phyloP scores from a whole-genome alignment of 331 rosid species.

The Telfairia occidentalis region DNA sequence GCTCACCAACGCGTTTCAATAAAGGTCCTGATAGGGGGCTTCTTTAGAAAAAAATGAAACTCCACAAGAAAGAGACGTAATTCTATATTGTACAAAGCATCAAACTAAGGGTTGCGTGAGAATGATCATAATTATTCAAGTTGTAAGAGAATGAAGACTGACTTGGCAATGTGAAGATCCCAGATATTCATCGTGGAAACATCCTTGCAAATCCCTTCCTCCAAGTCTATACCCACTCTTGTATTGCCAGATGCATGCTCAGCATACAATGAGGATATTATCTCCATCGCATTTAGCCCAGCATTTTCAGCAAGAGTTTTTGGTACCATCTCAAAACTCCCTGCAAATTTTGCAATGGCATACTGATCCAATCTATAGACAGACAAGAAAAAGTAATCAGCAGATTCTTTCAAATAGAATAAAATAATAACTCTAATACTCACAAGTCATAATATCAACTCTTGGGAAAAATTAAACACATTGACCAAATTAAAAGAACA shows the following conservation, averaged over 20 bases:
- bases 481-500: not conserved
- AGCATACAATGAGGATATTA: conserved; percentile 81
- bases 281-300: conserved; percentile 90
- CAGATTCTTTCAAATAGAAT: not conserved
- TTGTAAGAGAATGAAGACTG: conserved; percentile 18
- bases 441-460: not conserved
- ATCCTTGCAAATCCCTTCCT: conserved; percentile 71
- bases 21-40: too few relatives aligned
- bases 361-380: conserved; percentile 82
- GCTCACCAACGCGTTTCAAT: too few relatives aligned
- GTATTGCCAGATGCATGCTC: conserved; percentile 86
- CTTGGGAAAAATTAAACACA: not conserved
- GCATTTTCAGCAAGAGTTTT: conserved; percentile 92
- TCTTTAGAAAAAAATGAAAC: not conserved
- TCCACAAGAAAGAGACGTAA: not conserved
- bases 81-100: not conserved
- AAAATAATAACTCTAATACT: not conserved
- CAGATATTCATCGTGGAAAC: conserved; percentile 45
- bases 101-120: not conserved
- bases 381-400: conserved; percentile 12
- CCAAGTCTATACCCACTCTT: conserved; percentile 79
- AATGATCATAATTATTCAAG: not conserved
- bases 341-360: conserved; percentile 92
- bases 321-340: conserved; percentile 89
- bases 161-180: conserved; percentile 92